Conservation (phyloP, 1,284 basidiomycete species). For the Melampsora larici-populina region DNA sequence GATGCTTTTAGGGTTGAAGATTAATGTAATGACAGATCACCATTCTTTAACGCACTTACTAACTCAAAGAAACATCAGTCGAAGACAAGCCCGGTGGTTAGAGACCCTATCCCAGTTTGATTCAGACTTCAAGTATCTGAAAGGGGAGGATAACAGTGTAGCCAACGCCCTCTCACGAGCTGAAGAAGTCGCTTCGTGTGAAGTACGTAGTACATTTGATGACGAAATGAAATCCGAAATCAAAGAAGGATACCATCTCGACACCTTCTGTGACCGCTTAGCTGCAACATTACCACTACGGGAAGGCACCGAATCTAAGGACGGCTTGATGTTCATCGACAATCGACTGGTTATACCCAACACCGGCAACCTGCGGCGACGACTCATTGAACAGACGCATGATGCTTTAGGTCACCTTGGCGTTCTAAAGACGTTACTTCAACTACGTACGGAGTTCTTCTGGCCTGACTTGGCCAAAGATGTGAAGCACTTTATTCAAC, state of each 20-base stretch:
- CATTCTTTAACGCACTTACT: too few relatives aligned
- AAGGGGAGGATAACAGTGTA: constrained; percentile 6
- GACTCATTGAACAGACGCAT: neutral
- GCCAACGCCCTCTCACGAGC: constrained; percentile 24
- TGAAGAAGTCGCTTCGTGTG: neutral
- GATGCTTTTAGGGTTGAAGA: neutral
- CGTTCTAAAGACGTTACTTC: neutral
- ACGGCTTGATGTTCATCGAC: neutral
- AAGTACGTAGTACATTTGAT: too few relatives aligned
- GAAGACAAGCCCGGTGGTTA: neutral
- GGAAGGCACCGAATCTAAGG: neutral
- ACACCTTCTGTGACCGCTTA: neutral
- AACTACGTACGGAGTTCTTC: neutral
- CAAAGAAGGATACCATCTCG: neutral
- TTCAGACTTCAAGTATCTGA: neutral
- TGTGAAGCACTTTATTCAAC: neutral
- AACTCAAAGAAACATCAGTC: constrained; percentile 48
- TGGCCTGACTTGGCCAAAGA: neutral
- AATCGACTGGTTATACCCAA: neutral
- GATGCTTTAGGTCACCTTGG: neutral
- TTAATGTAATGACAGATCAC: too few relatives aligned
- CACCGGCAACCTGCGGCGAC: neutral
- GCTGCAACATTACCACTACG: neutral
- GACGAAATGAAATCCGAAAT: neutral
- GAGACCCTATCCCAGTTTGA: constrained; percentile 2